Percentiles rank a stretch among this genome's conserved stretches.
Evolutionary conservation across 2,329 filamentous ascomycete genomes (phyloP).

Genomic region (Tolypocladium sp.): DNA sequence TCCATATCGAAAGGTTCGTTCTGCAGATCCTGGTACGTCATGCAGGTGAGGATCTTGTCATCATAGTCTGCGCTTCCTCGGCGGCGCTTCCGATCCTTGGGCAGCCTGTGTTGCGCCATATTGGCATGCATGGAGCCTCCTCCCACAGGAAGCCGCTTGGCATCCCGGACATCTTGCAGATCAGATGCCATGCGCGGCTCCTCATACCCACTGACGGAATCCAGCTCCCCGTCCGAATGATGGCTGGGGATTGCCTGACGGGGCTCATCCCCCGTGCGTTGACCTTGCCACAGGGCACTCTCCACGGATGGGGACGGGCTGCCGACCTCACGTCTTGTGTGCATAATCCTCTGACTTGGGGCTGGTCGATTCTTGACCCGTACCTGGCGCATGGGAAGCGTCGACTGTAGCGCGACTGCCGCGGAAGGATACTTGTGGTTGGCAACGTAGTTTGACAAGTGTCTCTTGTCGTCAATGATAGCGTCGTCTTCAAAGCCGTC

Average conservation of each 20-base stretch:
- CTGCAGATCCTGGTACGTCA: conserved; percentile 42
- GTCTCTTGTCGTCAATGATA: conserved; percentile 8
- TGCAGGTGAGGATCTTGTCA: conserved; percentile 42
- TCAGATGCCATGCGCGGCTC: conserved; percentile 13
- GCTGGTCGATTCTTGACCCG: not conserved
- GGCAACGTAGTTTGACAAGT: conserved; percentile 8
- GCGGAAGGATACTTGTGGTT: not conserved
- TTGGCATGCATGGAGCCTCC: conserved; percentile 14
- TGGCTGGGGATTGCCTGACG: conserved; percentile 9
- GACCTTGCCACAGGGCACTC: conserved; percentile 10
- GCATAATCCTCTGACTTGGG: not conserved
- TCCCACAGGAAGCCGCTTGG: conserved; percentile 9
- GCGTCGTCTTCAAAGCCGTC: conserved; percentile 22
- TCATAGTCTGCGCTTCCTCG: conserved; percentile 44
- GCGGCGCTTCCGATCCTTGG: conserved; percentile 29
- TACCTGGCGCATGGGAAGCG: conserved; percentile 1
- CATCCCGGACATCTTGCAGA: conserved; percentile 11
- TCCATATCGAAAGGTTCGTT: conserved; percentile 49
- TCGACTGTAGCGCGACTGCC: not conserved
- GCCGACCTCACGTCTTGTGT: not conserved
- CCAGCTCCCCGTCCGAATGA: conserved; percentile 14
- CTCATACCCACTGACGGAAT: conserved; percentile 10
- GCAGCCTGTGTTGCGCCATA: conserved; percentile 6
- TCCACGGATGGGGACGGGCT: conserved; percentile 16
- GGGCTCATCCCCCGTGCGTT: conserved; percentile 7